phyloP scores from a whole-genome alignment of 1,139 yeast species.

The Pichia sp. region DNA sequence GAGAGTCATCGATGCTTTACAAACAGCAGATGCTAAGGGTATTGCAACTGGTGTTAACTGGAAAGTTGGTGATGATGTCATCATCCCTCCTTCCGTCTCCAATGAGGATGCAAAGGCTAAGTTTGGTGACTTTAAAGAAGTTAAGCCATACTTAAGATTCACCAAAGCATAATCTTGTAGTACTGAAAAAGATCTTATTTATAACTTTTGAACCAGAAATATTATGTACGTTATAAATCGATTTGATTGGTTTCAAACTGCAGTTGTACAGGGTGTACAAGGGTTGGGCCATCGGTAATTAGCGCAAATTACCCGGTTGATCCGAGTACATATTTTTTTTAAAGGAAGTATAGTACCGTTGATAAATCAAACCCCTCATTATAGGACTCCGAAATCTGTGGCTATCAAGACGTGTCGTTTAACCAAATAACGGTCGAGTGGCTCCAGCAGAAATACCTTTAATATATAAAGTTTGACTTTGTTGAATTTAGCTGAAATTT shows the following conservation, averaged over 20 bases:
- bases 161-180: slow-evolving; percentile 29
- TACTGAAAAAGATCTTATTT: not conserved
- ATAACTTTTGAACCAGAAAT: not conserved
- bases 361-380: not conserved
- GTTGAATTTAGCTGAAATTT: too few species aligned
- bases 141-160: slow-evolving; percentile 78
- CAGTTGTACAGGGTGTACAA: too few species aligned
- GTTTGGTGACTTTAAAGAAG: slow-evolving; percentile 72
- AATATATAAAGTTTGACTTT: too few species aligned
- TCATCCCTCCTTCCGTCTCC: slow-evolving; percentile 76
- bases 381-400: not conserved
- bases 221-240: not conserved
- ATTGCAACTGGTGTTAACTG: slow-evolving; percentile 77
- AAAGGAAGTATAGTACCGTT: not conserved
- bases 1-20: slow-evolving; percentile 81
- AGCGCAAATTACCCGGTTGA: not conserved
- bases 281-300: too few species aligned
- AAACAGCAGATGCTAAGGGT: slow-evolving; percentile 69
- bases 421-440: too few species aligned
- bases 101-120: slow-evolving; percentile 75
- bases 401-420: too few species aligned
- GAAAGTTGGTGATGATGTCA: slow-evolving; percentile 77
- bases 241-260: too few species aligned
- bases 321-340: not conserved
- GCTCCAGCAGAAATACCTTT: too few species aligned